phyloP scores from a whole-genome alignment of 75 land plant species.

The Selaginella moellendorffii region DNA sequence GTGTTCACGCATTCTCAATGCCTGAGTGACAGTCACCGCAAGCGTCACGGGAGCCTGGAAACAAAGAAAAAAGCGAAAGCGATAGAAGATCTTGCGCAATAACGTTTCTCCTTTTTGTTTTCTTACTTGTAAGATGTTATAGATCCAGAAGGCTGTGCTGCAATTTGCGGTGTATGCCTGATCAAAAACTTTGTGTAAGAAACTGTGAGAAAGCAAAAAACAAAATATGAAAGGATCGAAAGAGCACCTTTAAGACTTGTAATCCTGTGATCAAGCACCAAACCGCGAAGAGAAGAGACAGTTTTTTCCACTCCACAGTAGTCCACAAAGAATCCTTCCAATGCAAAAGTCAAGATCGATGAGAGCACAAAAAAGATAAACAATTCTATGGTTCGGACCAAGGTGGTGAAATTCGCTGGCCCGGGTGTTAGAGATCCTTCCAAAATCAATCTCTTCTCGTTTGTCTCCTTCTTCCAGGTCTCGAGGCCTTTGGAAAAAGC shows the following conservation, averaged over 20 bases:
- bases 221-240: background rate
- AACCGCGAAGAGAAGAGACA: slow-evolving; percentile 31
- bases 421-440: no score
- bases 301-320: slow-evolving; percentile 37
- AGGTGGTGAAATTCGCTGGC: no score
- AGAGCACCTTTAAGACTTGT: slow-evolving; percentile 45
- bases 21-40: slow-evolving; percentile 33
- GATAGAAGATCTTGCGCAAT: no score
- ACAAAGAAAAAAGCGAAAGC: no score
- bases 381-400: no score
- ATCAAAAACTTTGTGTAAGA: no score
- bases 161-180: slow-evolving; percentile 39
- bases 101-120: no score
- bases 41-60: slow-evolving; percentile 58
- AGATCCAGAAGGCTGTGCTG: slow-evolving; percentile 41
- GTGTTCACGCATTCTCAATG: slow-evolving; percentile 25
- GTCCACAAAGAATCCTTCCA: slow-evolving; percentile 36
- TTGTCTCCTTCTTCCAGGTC: background rate
- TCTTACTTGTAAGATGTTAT: slow-evolving; percentile 48
- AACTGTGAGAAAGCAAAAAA: background rate
- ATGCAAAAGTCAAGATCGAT: no score
- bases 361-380: no score
- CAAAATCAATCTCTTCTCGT: slow-evolving; percentile 20
- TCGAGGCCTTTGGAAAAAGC: slow-evolving; percentile 1
- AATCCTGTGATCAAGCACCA: slow-evolving; percentile 42